phyloP scores from a whole-genome alignment of 1,139 yeast genomes.

The Hansenula sp. region DNA sequence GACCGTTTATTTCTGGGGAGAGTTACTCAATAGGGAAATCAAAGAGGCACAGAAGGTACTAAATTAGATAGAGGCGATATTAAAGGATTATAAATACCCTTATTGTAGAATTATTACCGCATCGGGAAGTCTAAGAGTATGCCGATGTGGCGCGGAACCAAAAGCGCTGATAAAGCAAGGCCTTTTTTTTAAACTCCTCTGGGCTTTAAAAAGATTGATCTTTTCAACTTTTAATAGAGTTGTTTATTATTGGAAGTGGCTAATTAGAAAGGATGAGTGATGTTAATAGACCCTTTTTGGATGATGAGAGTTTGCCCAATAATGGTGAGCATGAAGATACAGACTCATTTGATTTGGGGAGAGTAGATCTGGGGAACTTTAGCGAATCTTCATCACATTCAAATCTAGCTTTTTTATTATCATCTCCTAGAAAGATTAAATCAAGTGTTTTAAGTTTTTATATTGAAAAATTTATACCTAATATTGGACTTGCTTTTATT shows the following conservation, averaged over 20 bases:
- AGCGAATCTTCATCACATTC: conserved; percentile 1
- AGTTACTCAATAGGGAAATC: conserved; percentile 37
- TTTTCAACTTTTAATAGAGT: background rate
- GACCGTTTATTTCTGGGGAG: conserved; percentile 47
- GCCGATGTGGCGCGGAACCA: background rate
- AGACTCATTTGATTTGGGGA: conserved; percentile 7
- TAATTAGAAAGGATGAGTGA: conserved; percentile 3
- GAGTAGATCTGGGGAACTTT: background rate
- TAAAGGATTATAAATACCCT: too few species aligned
- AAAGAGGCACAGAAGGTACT: conserved; percentile 2
- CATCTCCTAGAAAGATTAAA: background rate
- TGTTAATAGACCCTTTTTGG: conserved; percentile 6
- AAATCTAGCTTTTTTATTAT: background rate
- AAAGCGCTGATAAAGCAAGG: background rate
- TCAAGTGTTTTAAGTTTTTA: background rate
- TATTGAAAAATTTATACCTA: conserved; percentile 12
- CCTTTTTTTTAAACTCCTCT: background rate
- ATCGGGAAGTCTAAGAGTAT: background rate
- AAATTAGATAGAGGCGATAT: too few species aligned
- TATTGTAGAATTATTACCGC: background rate
- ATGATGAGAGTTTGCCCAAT: conserved; percentile 6
- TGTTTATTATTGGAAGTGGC: background rate
- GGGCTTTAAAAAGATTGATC: background rate
- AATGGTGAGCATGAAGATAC: conserved; percentile 6
- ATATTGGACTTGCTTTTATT: conserved; percentile 37